Evolutionary conservation across 2,329 filamentous ascomycete species (phyloP).

Genomic region (Fusarium sp.): DNA sequence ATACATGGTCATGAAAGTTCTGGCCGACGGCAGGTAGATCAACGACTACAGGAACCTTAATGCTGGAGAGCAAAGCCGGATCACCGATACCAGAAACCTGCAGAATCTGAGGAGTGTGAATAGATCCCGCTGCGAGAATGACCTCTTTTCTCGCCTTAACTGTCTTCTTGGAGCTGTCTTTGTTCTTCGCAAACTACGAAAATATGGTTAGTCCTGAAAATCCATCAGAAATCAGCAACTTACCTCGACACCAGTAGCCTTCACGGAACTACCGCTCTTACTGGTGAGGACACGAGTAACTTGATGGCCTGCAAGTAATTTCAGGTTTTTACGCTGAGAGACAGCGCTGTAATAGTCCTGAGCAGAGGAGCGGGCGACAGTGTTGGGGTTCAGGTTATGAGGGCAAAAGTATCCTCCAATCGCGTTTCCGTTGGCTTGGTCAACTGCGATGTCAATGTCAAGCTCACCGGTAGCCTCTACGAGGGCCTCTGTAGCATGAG

Average conservation of each 20-base stretch:
- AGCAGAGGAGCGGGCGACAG: conserved; percentile 29
- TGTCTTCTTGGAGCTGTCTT: not conserved
- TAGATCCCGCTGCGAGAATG: conserved; percentile 54
- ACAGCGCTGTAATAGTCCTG: conserved; percentile 29
- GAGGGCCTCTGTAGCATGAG: conserved; percentile 12
- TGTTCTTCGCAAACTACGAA: conserved; percentile 14
- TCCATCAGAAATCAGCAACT: accelerated
- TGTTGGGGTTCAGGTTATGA: conserved; percentile 31
- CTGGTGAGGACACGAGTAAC: conserved; percentile 34
- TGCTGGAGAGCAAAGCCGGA: conserved; percentile 47
- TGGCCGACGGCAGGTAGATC: conserved; percentile 62
- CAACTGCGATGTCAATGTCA: conserved; percentile 10
- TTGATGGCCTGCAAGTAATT: conserved; percentile 22
- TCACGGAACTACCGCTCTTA: conserved; percentile 9
- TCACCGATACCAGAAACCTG: conserved; percentile 63
- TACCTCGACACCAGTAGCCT: conserved; percentile 35
- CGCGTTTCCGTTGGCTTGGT: conserved; percentile 34
- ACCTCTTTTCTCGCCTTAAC: conserved; percentile 50
- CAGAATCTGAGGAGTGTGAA: conserved; percentile 58
- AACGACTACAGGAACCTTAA: conserved; percentile 54
- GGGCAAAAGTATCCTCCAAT: conserved; percentile 36
- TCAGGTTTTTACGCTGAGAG: conserved; percentile 25
- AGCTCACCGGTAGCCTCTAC: conserved; percentile 27
- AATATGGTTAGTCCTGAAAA: accelerated
- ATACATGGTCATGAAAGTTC: conserved; percentile 56